These are phyloP conservation scores for Candida neerlandica DNA, from an alignment of 1,139 yeast species.

Conservation along the genomic window DNA sequence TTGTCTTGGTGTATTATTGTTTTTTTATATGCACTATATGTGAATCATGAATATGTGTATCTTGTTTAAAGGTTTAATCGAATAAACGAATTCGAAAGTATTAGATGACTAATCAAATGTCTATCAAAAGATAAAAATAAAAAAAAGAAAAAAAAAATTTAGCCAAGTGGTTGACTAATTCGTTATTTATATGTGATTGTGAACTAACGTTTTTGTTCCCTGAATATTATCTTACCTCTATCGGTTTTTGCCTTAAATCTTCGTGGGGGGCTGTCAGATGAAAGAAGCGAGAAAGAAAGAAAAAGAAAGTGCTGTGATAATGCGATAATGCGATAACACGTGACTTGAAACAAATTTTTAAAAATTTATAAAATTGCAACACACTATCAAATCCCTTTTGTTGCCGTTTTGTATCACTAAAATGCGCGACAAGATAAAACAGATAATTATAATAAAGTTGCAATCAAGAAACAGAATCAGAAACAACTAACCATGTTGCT, in stretches of 20 bases:
- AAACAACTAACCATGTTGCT: no score
- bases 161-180: not conserved
- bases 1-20: not conserved
- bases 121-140: not conserved
- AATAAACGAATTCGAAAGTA: not conserved
- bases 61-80: not conserved
- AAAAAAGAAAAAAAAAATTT: not conserved
- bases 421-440: no score
- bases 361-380: not conserved
- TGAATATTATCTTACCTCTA: not conserved
- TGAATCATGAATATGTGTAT: not conserved
- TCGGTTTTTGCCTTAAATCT: not conserved
- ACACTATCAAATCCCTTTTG: not conserved
- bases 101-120: not conserved
- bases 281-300: not conserved
- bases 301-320: not conserved
- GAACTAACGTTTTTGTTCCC: not conserved
- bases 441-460: no score
- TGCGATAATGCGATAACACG: constrained; percentile 4
- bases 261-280: not conserved
- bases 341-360: not conserved
- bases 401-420: no score
- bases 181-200: constrained; percentile 1
- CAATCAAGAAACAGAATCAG: no score
- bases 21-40: not conserved